Percentiles rank a stretch among this genome's conserved stretches.
Evolutionary conservation across 2,329 filamentous ascomycete genomes (phyloP).

Genomic region (Madurella fahalii): DNA sequence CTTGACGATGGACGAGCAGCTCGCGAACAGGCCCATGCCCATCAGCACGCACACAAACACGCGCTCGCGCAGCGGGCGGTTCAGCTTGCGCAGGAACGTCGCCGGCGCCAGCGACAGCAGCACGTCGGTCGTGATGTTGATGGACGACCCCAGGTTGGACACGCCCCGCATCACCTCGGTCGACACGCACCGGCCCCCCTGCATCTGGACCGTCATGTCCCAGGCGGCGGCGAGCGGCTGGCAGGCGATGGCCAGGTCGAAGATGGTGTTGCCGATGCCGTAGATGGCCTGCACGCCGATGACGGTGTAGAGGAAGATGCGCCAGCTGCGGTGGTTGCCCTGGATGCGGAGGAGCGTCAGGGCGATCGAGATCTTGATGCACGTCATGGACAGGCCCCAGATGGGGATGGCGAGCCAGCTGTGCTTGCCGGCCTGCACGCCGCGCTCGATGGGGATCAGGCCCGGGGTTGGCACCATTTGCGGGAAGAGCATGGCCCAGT

Average conservation of each 20-base stretch:
- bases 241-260: constrained; percentile 21
- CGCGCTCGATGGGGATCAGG: constrained; percentile 9
- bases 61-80: constrained; percentile 23
- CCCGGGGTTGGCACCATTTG: constrained; percentile 10
- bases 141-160: constrained; percentile 16
- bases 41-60: constrained; percentile 25
- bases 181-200: constrained; percentile 14
- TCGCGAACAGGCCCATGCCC: constrained; percentile 25
- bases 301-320: constrained; percentile 22
- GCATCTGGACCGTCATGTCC: constrained; percentile 7
- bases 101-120: constrained; percentile 23
- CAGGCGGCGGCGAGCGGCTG: constrained; percentile 20
- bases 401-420: constrained; percentile 23
- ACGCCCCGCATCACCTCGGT: constrained; percentile 13
- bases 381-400: constrained; percentile 25
- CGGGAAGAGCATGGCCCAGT: constrained; percentile 20
- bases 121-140: constrained; percentile 25
- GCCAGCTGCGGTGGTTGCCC: constrained; percentile 16
- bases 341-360: constrained; percentile 24
- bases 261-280: constrained; percentile 22
- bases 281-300: constrained; percentile 19
- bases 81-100: constrained; percentile 23
- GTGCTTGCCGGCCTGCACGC: constrained; percentile 12
- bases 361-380: constrained; percentile 24
- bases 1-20: constrained; percentile 21